Conservation (phyloP, 768 basidiomycete species). For the Boletus reticuloceps region DNA sequence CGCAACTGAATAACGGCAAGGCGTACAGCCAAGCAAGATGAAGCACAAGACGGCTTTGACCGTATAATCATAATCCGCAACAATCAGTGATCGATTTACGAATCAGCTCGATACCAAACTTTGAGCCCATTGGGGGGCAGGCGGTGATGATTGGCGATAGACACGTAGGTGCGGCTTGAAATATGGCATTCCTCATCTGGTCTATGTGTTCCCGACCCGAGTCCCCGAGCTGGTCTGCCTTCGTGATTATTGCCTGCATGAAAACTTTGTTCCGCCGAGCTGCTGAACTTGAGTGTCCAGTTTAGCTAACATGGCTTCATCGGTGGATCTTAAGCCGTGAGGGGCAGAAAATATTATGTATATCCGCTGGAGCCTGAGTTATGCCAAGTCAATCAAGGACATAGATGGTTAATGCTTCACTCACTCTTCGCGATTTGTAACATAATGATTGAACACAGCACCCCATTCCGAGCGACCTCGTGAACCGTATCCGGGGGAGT, state of each 20-base stretch:
- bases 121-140: conserved; percentile 44
- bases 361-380: conserved; percentile 59
- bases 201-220: conserved; percentile 37
- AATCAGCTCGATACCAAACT: conserved; percentile 56
- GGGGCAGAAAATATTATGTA: conserved; percentile 71
- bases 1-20: neutral
- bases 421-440: conserved; percentile 59
- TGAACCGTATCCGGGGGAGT: conserved; percentile 78
- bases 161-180: conserved; percentile 54
- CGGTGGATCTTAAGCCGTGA: conserved; percentile 56
- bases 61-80: conserved; percentile 40
- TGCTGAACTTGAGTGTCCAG: conserved; percentile 36
- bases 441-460: conserved; percentile 60
- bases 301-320: conserved; percentile 59
- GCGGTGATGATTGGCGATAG: conserved; percentile 62
- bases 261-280: conserved; percentile 44
- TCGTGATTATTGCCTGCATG: conserved; percentile 70
- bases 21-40: neutral
- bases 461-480: conserved; percentile 80
- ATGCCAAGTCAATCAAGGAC: neutral
- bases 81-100: conserved; percentile 58
- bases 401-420: conserved; percentile 21
- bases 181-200: conserved; percentile 50
- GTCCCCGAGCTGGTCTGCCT: conserved; percentile 51
- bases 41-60: neutral